Conservation (phyloP, 441 rosid species). For the Pelargonium myrrhifolium region DNA sequence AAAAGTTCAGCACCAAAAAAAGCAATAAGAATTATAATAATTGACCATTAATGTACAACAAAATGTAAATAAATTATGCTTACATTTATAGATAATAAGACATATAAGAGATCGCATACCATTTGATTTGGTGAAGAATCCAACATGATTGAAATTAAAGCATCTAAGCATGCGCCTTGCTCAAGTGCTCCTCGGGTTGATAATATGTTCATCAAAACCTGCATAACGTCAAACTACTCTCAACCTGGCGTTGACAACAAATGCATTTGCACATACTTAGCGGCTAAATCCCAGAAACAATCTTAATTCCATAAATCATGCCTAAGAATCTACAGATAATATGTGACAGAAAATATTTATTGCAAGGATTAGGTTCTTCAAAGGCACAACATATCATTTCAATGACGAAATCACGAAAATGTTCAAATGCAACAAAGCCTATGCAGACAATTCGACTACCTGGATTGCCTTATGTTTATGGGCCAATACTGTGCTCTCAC, state of each 20-base stretch:
- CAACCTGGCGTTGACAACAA: not conserved
- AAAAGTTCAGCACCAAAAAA: not conserved
- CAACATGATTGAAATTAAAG: constrained; percentile 69
- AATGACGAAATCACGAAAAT: not conserved
- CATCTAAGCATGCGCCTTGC: constrained; percentile 91
- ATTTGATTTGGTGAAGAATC: constrained; percentile 88
- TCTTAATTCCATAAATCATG: not conserved
- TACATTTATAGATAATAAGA: not conserved
- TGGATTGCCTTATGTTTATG: constrained; percentile 70
- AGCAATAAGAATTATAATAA: not conserved
- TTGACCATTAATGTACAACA: not conserved
- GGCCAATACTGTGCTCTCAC: constrained; percentile 65
- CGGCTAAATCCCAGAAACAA: too few relatives aligned
- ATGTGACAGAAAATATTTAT: not conserved
- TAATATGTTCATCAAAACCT: constrained; percentile 82
- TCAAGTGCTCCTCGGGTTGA: constrained; percentile 66
- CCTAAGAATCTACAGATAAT: not conserved
- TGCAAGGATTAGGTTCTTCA: not conserved
- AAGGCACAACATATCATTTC: not conserved
- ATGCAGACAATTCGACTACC: constrained; percentile 24
- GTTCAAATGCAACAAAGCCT: not conserved
- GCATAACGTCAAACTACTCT: constrained; percentile 11
- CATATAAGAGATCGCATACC: constrained; percentile 37
- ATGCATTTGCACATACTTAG: not conserved
- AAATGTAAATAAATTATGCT: not conserved